Evolutionary conservation across 129 eudicot species (phyloP).

Genomic region (Flaveria ramosissima): DNA sequence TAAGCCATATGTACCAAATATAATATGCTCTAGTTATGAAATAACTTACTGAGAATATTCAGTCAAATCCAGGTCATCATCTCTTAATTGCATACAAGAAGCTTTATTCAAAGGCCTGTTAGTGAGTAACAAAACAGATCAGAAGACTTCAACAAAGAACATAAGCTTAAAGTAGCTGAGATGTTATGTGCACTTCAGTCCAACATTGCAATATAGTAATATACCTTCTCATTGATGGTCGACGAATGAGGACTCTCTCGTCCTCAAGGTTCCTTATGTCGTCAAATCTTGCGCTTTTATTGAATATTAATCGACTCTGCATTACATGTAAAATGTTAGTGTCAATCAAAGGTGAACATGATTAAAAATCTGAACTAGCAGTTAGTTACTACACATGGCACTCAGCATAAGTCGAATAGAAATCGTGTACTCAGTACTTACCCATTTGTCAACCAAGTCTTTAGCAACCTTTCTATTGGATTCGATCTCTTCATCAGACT

Average conservation of each 20-base stretch:
- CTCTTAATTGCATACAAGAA: conserved; percentile 75
- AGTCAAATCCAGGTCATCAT: conserved; percentile 84
- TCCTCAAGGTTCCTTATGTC: conserved; percentile 89
- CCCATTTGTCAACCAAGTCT: conserved; percentile 99
- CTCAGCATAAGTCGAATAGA: background rate
- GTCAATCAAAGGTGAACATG: conserved; percentile 1
- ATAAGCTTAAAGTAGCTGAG: too few species aligned
- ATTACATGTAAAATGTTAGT: conserved; percentile 12
- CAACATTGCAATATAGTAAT: conserved; percentile 20
- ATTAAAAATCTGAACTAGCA: too few species aligned
- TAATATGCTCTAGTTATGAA: background rate
- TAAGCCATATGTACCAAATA: background rate
- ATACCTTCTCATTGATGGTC: conserved; percentile 72
- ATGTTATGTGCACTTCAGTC: background rate
- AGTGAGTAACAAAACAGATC: conserved; percentile 15
- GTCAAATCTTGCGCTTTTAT: conserved; percentile 94
- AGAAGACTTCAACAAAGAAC: background rate
- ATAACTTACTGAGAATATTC: conserved; percentile 75
- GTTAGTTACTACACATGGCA: background rate
- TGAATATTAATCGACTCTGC: conserved; percentile 95
- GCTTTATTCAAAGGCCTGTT: conserved; percentile 67
- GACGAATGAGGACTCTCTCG: conserved; percentile 57
- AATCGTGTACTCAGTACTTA: conserved; percentile 40
- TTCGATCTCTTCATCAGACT: conserved; percentile 91
- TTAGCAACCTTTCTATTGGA: conserved; percentile 89